A percentile compares a stretch with the other conserved stretches of the same genome.
phyloP scores from a whole-genome alignment of 306 rosid genomes.

The Urtica urens region DNA sequence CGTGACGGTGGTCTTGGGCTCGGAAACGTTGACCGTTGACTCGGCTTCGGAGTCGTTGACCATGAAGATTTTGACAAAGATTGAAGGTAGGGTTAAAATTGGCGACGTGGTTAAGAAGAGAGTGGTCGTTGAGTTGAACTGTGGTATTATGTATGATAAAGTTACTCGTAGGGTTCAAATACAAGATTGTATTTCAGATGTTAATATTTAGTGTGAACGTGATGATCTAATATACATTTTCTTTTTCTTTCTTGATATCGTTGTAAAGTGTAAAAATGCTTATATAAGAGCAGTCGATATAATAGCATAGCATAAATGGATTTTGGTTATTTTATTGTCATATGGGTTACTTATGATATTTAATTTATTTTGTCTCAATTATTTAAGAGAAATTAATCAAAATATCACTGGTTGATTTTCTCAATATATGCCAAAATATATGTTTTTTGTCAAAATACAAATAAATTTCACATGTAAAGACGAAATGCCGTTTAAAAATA shows the following conservation, averaged over 20 bases:
- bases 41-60: not conserved
- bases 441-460: no score
- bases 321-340: no score
- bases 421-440: no score
- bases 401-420: no score
- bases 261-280: no score
- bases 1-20: conserved; percentile 12
- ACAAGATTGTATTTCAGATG: conserved; percentile 12
- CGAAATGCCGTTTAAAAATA: no score
- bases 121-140: conserved; percentile 21
- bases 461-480: no score
- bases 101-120: conserved; percentile 15
- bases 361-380: no score
- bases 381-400: no score
- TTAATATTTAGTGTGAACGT: conserved; percentile 8
- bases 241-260: not conserved
- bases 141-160: conserved; percentile 19
- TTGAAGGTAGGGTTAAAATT: conserved; percentile 28
- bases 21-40: not conserved
- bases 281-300: no score
- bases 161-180: not conserved
- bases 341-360: no score
- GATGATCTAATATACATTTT: not conserved
- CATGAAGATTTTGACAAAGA: conserved; percentile 16
- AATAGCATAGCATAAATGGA: no score